These are phyloP conservation scores for Paecilomyces variotii DNA, from an alignment of 2,329 filamentous ascomycete species.

Conservation along the genomic window DNA sequence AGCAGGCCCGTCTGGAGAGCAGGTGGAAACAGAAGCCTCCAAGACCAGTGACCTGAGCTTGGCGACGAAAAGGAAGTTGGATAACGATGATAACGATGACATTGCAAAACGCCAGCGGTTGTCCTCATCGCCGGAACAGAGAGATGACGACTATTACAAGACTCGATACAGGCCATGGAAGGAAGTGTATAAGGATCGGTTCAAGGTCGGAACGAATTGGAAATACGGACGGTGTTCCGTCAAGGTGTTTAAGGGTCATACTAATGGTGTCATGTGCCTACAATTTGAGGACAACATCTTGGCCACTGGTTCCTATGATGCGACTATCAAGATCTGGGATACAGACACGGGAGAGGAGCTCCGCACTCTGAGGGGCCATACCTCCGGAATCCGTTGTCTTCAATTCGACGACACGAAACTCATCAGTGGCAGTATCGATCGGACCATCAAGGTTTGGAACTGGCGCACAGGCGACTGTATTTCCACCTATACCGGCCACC, in stretches of 20 bases:
- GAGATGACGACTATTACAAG: constrained; percentile 43
- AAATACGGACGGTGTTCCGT: constrained; percentile 85
- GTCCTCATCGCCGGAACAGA: constrained; percentile 18
- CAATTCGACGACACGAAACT: constrained; percentile 91
- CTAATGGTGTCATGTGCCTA: constrained; percentile 74
- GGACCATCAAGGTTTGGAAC: constrained; percentile 89
- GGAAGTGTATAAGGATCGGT: constrained; percentile 90
- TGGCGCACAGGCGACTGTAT: constrained; percentile 87
- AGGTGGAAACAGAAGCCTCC: neutral
- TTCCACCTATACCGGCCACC: constrained; percentile 71
- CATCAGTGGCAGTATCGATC: constrained; percentile 82
- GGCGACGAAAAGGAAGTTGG: neutral
- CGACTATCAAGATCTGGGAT: constrained; percentile 94
- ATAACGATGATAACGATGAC: constrained; percentile 15
- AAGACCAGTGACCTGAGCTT: constrained; percentile 2
- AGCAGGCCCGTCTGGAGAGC: constrained; percentile 5
- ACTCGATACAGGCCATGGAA: constrained; percentile 70
- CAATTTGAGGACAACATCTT: constrained; percentile 84
- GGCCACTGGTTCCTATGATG: constrained; percentile 90
- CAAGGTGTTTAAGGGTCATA: constrained; percentile 76
- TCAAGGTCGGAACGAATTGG: constrained; percentile 96
- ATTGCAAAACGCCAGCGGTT: constrained; percentile 25
- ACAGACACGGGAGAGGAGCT: constrained; percentile 79
- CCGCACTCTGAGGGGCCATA: constrained; percentile 76
- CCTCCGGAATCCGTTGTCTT: constrained; percentile 72